phyloP scores from a whole-genome alignment of 345 rosid genomes.

The Eucalyptus dawsonii region DNA sequence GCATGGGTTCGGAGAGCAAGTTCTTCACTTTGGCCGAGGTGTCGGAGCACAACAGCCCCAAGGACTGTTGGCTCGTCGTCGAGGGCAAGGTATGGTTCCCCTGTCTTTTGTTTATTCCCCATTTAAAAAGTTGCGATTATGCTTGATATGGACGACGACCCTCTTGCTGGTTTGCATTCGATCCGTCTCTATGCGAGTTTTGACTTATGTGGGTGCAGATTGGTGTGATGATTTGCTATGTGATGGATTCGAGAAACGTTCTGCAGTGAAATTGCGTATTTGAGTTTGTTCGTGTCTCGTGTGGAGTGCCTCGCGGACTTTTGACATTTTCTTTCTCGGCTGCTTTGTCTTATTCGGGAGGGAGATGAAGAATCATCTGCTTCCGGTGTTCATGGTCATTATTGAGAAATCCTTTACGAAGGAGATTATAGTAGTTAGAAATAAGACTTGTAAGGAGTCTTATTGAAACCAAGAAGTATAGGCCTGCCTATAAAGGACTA shows the following conservation, averaged over 20 bases:
- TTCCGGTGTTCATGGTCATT: too few relatives aligned
- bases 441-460: too few relatives aligned
- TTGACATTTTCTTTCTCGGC: background rate
- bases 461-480: too few relatives aligned
- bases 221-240: background rate
- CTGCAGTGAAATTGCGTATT: background rate
- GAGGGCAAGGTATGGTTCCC: slow-evolving; percentile 54
- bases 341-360: background rate
- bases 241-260: background rate
- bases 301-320: background rate
- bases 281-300: background rate
- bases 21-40: slow-evolving; percentile 64
- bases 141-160: background rate
- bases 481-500: too few relatives aligned
- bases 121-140: background rate
- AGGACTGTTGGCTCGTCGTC: slow-evolving; percentile 91
- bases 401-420: too few relatives aligned
- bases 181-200: background rate
- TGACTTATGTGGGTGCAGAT: background rate
- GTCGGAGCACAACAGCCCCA: slow-evolving; percentile 41
- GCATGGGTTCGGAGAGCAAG: slow-evolving; percentile 53
- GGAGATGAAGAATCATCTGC: too few relatives aligned
- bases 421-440: too few relatives aligned
- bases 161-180: background rate
- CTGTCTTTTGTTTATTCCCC: too few relatives aligned